Conservation (phyloP, 441 rosid species). For the Rhodomyrtus psidioides region DNA sequence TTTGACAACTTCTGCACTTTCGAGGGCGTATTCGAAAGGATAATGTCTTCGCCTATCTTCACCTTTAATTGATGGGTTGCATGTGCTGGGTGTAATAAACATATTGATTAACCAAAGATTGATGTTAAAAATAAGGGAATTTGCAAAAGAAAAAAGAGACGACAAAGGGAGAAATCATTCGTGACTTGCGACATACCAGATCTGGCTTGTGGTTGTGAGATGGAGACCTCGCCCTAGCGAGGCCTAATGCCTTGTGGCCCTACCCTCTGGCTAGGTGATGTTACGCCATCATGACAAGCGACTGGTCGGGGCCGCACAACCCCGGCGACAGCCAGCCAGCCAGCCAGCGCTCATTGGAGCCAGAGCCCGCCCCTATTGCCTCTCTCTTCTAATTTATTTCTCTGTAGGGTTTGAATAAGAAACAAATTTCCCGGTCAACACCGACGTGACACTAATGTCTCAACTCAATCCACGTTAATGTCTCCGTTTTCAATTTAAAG, state of each 20-base stretch:
- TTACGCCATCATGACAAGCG: neutral
- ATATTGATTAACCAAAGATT: neutral
- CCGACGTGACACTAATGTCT: neutral
- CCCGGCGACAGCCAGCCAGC: neutral
- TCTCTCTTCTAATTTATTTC: neutral
- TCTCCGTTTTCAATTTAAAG: neutral
- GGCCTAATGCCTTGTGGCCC: neutral
- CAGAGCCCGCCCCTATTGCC: neutral
- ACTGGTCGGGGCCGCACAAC: neutral
- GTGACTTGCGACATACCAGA: neutral
- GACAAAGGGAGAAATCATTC: neutral
- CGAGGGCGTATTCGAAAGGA: neutral
- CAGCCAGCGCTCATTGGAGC: neutral
- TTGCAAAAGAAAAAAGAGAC: neutral
- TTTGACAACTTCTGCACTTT: neutral
- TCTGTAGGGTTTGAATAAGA: neutral
- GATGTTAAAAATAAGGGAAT: neutral
- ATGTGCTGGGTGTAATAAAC: neutral
- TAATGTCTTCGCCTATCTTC: neutral
- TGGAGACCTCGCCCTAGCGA: neutral
- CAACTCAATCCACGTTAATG: no score
- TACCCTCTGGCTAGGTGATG: neutral
- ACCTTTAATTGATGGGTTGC: neutral
- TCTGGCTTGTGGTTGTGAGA: neutral
- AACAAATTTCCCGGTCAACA: neutral